phyloP scores from a whole-genome alignment of 352 stramenopile genomes.

The Pilasporangium apinafurcum region DNA sequence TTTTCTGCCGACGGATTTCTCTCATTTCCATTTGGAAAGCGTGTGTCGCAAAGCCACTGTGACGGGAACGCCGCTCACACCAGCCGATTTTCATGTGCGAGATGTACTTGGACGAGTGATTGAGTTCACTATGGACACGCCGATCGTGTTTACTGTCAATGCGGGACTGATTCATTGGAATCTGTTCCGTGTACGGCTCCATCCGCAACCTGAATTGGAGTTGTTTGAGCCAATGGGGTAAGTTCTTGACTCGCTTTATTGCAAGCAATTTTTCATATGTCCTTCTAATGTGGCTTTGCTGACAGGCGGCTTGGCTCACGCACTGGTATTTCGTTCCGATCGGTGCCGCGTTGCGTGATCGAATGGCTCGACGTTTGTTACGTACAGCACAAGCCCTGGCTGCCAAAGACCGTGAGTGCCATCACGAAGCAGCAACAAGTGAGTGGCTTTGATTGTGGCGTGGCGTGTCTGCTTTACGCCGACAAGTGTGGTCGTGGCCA shows the following conservation, averaged over 20 bases:
- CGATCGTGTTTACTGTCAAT: slow-evolving; percentile 84
- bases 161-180: slow-evolving; percentile 85
- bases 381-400: slow-evolving; percentile 52
- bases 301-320: slow-evolving; percentile 47
- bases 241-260: slow-evolving; percentile 1
- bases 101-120: slow-evolving; percentile 68
- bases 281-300: background rate
- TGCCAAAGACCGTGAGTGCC: slow-evolving; percentile 47
- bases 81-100: slow-evolving; percentile 17
- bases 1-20: slow-evolving; percentile 86
- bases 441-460: slow-evolving; percentile 87
- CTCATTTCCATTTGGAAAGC: slow-evolving; percentile 49
- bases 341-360: slow-evolving; percentile 70
- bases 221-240: slow-evolving; percentile 88
- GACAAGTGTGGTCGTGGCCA: slow-evolving; percentile 74
- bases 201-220: slow-evolving; percentile 59
- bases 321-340: slow-evolving; percentile 60
- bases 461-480: slow-evolving; percentile 84
- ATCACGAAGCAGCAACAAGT: slow-evolving; percentile 84
- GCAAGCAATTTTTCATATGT: background rate
- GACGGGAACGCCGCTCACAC: background rate
- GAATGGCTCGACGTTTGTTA: slow-evolving; percentile 83
- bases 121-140: slow-evolving; percentile 42
- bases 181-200: slow-evolving; percentile 75
- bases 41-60: slow-evolving; percentile 2